Evolutionary conservation across 1,284 basidiomycete species (phyloP), one percentile per base, ranked within the genome.

Genomic region (Earliella scabrosa): DNA sequence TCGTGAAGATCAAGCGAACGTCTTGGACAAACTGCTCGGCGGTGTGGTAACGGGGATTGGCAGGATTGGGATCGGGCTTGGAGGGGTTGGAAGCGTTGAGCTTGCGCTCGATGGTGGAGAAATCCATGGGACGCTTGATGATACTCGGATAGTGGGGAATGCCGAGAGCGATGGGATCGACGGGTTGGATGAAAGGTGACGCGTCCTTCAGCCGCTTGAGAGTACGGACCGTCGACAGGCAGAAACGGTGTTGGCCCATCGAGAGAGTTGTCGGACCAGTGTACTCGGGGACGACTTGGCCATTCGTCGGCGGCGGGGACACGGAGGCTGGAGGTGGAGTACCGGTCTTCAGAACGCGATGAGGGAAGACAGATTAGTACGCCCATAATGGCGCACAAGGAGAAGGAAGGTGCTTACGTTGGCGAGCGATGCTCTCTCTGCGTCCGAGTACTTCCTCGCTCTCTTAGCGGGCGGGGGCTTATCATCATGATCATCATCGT

Each of bases 121-220:
- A 83, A 72, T 99, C 97, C 93, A 98, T 98, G 0, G 97, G 97
- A 31, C 83, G 84, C 67, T 88, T 91, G 75, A 99, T 87, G 69
- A 98, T 87, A 52, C 82, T 82, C 43, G 83, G 84, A 69, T 99
- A 99, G 70, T 97, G 94, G 13, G 95, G 97, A 59, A 99, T 92
- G 65, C 88, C 88, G 61, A 98, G 83, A 1, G 86, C 89, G 61
- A 97, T 82, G n/a, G 88, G 83, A 70, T 99, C 96, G 56, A 99
- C 97, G 18, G 97, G 96, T 51, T 79, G 79, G 50, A 92, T 75
- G 77, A 99, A 99, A 1, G 94, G 87, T 7, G 71, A 72, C 0
- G 94, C 86, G 52, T 97, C 94, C 70, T 93, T 93, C 66, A 88
- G 75, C 77, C 93, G 95, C 80, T 94, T 97, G 67, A 99, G 75